Base-by-base conservation (phyloP, 352 stramenopile genomes). In the Bremia lactucae region DNA sequence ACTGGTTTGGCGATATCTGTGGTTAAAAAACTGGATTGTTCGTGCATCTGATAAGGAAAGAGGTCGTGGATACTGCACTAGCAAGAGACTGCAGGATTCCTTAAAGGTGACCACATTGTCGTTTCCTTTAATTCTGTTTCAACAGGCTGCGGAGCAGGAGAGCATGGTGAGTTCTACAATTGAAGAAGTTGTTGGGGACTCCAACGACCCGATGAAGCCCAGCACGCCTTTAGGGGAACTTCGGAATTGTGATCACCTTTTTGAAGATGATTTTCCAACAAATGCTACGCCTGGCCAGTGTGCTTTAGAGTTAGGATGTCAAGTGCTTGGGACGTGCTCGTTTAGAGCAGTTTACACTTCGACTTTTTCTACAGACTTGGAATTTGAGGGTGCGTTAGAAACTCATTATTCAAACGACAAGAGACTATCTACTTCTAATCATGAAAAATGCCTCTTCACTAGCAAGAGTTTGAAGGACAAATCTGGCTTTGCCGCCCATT, bases 11-110 rank as follows among this genome's bases (percentile, higher is more conserved):
- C 66, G 79, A 18, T 89, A 89, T 35, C 40, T 92, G 2, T 92
- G 76, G 76, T 56, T 92, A 7, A 83, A 83, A 22, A 83, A 84
- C 26, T 92, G 79, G 79, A 92, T 92, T 37, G 77, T 89, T 14
- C 62, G 71, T 14, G 68, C 79, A 8, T 82, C 70, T 3, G 70
- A 89, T 25, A 70, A 70, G n/a, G 72, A 89, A 38, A 54, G 66
- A 6, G 69, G 74, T 18, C 71, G 76, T 36, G 76, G 72, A 0
- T 89, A 86, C 39, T 68, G 47, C 2, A 74, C 62, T 21, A 89
- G 67, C 13, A 61, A 83, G 39, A 61, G 62, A 13, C 66, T 89
- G 2, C 69, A 80, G 35, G 74, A 89, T 43, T 68, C 63, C 7
- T 56, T 89, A 3, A 89, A 89, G 45, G 52, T 85, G 14, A 72